Conservation (phyloP, 1,139 yeast species). For the Magnusiomyces fungicola region DNA sequence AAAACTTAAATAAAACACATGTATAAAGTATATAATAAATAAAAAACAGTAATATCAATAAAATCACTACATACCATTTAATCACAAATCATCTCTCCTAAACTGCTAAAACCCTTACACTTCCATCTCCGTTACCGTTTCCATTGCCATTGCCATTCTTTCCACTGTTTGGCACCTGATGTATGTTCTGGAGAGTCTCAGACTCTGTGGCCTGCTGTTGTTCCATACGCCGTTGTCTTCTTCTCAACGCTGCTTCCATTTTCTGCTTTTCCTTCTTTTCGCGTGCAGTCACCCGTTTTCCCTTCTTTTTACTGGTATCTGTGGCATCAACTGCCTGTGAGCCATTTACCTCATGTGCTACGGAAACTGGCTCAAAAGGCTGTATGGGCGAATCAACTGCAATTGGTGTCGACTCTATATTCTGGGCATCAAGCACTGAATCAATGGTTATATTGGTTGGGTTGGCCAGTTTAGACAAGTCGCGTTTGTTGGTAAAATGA, state of each 20-base stretch:
- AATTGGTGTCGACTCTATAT: background rate
- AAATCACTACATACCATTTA: background rate
- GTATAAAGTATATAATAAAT: background rate
- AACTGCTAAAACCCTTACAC: background rate
- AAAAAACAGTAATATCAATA: background rate
- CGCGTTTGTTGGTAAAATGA: no score
- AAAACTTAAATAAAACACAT: background rate
- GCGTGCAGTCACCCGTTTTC: background rate
- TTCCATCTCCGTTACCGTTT: background rate
- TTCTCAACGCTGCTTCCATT: background rate
- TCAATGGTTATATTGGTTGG: background rate
- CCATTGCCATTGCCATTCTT: background rate
- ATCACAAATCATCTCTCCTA: background rate
- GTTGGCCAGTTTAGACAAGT: no score
- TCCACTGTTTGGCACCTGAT: background rate
- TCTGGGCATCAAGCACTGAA: no score
- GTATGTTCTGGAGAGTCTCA: background rate
- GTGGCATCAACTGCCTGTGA: background rate
- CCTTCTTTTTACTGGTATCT: background rate
- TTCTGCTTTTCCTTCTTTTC: conserved; percentile 4
- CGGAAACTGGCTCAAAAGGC: background rate
- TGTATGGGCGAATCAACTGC: background rate
- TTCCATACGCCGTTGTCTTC: background rate
- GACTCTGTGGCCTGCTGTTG: no score
- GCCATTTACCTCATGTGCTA: background rate